phyloP scores from a whole-genome alignment of 2,329 filamentous ascomycete genomes.

The Tolypocladium sp. region DNA sequence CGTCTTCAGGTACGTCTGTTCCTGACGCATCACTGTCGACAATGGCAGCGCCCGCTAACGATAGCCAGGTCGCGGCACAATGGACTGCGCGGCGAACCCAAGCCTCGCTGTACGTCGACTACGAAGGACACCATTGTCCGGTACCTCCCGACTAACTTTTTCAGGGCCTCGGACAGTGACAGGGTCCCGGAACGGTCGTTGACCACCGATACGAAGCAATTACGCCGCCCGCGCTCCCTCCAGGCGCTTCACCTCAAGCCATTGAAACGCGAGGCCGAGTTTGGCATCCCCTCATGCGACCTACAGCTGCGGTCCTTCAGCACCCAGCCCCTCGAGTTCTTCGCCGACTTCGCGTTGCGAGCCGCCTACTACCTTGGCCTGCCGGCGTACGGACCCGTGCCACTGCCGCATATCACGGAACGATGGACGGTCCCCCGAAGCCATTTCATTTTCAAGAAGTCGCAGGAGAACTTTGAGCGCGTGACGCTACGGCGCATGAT shows the following conservation, averaged over 20 bases:
- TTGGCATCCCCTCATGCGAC: conserved; percentile 78
- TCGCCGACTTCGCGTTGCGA: conserved; percentile 86
- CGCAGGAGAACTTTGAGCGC: conserved; percentile 94
- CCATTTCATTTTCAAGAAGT: conserved; percentile 95
- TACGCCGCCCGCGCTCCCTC: conserved; percentile 66
- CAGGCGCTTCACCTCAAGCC: conserved; percentile 83
- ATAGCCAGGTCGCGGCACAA: conserved; percentile 1
- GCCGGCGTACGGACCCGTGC: conserved; percentile 75
- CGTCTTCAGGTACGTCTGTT: conserved; percentile 12
- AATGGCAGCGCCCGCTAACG: background rate
- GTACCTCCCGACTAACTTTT: background rate
- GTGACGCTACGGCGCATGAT: conserved; percentile 79
- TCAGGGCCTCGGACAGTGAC: background rate
- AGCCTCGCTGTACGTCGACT: conserved; percentile 1
- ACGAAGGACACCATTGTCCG: background rate
- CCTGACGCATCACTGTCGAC: background rate
- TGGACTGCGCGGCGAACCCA: conserved; percentile 1
- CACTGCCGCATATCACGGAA: conserved; percentile 78
- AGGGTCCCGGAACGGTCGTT: background rate
- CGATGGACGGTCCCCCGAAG: conserved; percentile 87
- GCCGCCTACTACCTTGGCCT: conserved; percentile 91
- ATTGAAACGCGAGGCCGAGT: conserved; percentile 62
- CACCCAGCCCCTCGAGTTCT: conserved; percentile 85
- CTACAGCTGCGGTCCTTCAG: conserved; percentile 90
- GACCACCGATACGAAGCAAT: background rate